Evolutionary conservation across 306 rosid species (phyloP).

Genomic region (Lathyrus sativus): DNA sequence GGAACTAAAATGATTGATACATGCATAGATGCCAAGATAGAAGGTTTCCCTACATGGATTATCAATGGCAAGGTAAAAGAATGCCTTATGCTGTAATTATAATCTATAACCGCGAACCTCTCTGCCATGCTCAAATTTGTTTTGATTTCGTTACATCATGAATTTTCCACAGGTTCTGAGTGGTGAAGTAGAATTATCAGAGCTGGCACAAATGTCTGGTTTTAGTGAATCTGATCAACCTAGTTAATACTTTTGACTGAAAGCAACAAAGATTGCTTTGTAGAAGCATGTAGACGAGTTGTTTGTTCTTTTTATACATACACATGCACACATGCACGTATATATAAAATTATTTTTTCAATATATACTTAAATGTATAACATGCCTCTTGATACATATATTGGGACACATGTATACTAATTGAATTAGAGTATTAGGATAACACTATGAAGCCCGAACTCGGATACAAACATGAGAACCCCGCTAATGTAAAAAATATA

Average conservation of each 20-base stretch:
- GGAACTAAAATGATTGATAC: constrained; percentile 73
- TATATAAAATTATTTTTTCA: neutral
- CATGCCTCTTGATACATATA: neutral
- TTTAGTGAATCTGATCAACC: constrained; percentile 52
- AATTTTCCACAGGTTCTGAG: constrained; percentile 60
- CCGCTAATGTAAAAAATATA: too few species aligned
- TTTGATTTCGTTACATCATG: constrained; percentile 28
- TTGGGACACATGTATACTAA: neutral
- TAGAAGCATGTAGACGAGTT: constrained; percentile 37
- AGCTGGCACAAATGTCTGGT: constrained; percentile 69
- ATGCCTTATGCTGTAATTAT: constrained; percentile 13
- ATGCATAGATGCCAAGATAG: constrained; percentile 66
- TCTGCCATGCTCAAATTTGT: constrained; percentile 17
- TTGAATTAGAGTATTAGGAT: too few species aligned
- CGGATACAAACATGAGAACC: too few species aligned
- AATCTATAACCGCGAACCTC: neutral
- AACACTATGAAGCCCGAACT: too few species aligned
- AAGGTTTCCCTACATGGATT: constrained; percentile 92
- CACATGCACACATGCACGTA: neutral
- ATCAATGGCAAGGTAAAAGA: constrained; percentile 79
- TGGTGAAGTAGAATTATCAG: constrained; percentile 66
- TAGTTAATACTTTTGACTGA: constrained; percentile 27
- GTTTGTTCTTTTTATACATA: constrained; percentile 22
- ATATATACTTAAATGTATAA: neutral
- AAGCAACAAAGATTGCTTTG: constrained; percentile 12